A percentile compares a stretch with the other conserved stretches of the same genome.
phyloP scores from a whole-genome alignment of 768 basidiomycete species.

The Tylopilus felleus region DNA sequence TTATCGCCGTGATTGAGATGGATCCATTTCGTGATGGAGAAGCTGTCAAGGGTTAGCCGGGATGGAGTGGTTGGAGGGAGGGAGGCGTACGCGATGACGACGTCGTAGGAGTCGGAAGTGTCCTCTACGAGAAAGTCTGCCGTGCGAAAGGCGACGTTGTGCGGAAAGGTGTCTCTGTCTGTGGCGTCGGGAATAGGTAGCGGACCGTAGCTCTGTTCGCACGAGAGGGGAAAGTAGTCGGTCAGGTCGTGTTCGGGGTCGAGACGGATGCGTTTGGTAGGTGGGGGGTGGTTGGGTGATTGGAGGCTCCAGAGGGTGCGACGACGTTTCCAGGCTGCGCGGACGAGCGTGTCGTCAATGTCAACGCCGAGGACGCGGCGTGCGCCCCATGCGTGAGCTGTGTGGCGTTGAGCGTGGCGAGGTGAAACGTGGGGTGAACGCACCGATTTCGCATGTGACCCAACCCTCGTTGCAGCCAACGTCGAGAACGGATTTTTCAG shows the following conservation, averaged over 20 bases:
- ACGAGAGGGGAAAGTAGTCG: slow-evolving; percentile 74
- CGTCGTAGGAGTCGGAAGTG: slow-evolving; percentile 66
- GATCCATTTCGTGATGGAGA: slow-evolving; percentile 91
- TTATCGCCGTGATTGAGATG: slow-evolving; percentile 80
- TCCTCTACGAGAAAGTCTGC: slow-evolving; percentile 68
- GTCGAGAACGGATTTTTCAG: slow-evolving; percentile 64
- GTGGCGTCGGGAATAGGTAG: slow-evolving; percentile 54
- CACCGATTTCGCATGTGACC: slow-evolving; percentile 83
- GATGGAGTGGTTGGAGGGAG: background rate
- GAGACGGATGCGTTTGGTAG: slow-evolving; percentile 12
- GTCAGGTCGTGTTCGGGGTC: slow-evolving; percentile 5
- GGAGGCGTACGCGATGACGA: slow-evolving; percentile 64
- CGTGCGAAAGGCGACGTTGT: slow-evolving; percentile 70
- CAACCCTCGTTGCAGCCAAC: slow-evolving; percentile 86
- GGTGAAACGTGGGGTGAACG: background rate
- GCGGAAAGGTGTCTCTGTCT: slow-evolving; percentile 55
- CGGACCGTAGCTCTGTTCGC: slow-evolving; percentile 71
- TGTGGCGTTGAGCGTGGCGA: background rate
- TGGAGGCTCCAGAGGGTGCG: slow-evolving; percentile 71
- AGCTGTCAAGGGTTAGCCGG: slow-evolving; percentile 16
- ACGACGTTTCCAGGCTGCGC: slow-evolving; percentile 70
- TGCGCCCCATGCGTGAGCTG: slow-evolving; percentile 66
- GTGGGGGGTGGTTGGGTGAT: slow-evolving; percentile 11
- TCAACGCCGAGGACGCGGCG: slow-evolving; percentile 78
- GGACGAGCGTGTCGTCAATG: slow-evolving; percentile 74